Evolutionary conservation across 2,329 filamentous ascomycete genomes (phyloP).

Genomic region (Metarhizium brunneum): DNA sequence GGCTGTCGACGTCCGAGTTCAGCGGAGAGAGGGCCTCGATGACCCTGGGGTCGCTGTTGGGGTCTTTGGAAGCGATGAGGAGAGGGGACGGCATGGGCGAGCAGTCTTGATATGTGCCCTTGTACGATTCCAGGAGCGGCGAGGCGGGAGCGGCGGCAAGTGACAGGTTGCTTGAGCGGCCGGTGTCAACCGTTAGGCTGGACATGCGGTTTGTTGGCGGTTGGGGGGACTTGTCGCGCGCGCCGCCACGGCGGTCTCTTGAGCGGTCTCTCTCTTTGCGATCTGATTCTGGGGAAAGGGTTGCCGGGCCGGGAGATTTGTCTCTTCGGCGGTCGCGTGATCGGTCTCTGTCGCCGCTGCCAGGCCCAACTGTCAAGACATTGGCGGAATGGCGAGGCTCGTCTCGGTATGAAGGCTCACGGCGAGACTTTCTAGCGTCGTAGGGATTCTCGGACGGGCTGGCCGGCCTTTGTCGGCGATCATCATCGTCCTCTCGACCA

Average conservation of each 20-base stretch:
- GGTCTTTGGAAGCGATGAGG: conserved; percentile 37
- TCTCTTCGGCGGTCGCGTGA: conserved; percentile 24
- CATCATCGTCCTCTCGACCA: conserved; percentile 6
- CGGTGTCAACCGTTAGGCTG: conserved; percentile 39
- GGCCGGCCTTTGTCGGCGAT: conserved; percentile 1
- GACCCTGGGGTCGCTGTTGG: conserved; percentile 39
- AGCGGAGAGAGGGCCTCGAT: conserved; percentile 44
- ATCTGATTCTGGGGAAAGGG: conserved; percentile 13
- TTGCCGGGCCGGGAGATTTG: conserved; percentile 14
- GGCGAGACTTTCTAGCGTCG: conserved; percentile 11
- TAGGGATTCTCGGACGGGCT: conserved; percentile 13
- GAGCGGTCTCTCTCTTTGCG: conserved; percentile 10
- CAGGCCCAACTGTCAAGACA: conserved; percentile 33
- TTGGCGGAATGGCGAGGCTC: conserved; percentile 30
- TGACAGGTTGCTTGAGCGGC: conserved; percentile 30
- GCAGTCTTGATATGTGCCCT: conserved; percentile 86
- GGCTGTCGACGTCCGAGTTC: conserved; percentile 33
- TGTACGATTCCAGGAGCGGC: conserved; percentile 84
- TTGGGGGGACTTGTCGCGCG: conserved; percentile 35
- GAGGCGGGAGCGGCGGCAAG: conserved; percentile 60
- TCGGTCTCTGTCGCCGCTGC: conserved; percentile 23
- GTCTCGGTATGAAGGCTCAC: conserved; percentile 15
- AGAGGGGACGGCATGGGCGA: conserved; percentile 89
- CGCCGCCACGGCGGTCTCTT: conserved; percentile 17
- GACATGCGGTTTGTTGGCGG: conserved; percentile 43